Percentiles rank a stretch among this genome's conserved stretches.
Conservation (phyloP, 2,329 filamentous ascomycete species). For the Aspergillus sp. region DNA sequence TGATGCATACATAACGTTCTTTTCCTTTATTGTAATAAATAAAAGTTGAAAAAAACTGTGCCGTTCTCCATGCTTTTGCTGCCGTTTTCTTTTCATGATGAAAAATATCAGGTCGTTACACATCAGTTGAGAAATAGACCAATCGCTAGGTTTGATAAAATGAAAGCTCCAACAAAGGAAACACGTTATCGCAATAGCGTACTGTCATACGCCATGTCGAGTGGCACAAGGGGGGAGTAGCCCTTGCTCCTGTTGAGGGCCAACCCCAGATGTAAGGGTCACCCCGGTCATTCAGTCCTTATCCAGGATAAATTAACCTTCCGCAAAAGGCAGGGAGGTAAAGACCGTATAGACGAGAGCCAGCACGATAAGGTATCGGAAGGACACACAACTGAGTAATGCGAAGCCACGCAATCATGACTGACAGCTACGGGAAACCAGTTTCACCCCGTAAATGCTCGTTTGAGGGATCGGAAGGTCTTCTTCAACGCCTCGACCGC, state of each 20-base stretch:
- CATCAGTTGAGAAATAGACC: constrained; percentile 9
- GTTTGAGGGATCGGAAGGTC: constrained; percentile 19
- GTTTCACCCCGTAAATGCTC: constrained; percentile 31
- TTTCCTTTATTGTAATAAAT: not conserved
- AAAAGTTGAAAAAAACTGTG: constrained; percentile 5
- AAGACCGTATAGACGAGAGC: not conserved
- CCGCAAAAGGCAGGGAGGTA: not conserved
- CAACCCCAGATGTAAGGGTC: not conserved
- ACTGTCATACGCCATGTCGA: not conserved
- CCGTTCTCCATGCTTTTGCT: constrained; percentile 15
- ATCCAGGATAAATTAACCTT: not conserved
- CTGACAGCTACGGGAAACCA: not conserved
- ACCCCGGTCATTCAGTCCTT: not conserved
- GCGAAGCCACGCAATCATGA: constrained; percentile 14
- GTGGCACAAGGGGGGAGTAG: not conserved
- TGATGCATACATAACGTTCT: constrained; percentile 20
- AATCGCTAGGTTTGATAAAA: constrained; percentile 7
- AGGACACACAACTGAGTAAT: constrained; percentile 2
- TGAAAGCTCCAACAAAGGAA: constrained; percentile 16
- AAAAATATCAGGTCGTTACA: constrained; percentile 20
- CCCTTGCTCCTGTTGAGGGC: not conserved
- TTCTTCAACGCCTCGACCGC: constrained; percentile 14
- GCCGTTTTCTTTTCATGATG: constrained; percentile 14
- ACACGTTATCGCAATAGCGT: constrained; percentile 10
- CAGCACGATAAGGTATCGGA: not conserved